These are phyloP conservation scores for Blastobotrys muscicola DNA, from an alignment of 805 yeast genomes.

Conservation along the genomic window DNA sequence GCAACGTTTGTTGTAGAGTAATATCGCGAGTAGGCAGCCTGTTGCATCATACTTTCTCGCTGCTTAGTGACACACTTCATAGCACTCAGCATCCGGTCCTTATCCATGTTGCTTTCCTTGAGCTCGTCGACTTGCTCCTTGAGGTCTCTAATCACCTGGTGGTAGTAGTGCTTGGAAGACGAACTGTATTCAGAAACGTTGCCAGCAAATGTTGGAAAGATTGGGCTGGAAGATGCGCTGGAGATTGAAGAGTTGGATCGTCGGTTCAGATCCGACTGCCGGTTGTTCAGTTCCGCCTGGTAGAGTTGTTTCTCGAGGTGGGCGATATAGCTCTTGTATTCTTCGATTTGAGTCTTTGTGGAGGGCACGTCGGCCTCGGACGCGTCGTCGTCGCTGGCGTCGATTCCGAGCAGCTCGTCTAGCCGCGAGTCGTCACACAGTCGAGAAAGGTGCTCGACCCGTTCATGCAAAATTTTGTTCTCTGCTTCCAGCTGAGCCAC, in stretches of 20 bases:
- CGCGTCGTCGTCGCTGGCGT: constrained; percentile 21
- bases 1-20: constrained; percentile 3
- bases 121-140: constrained; percentile 62
- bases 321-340: constrained; percentile 42
- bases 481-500: constrained; percentile 47
- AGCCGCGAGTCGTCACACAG: constrained; percentile 37
- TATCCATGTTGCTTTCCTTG: constrained; percentile 52
- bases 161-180: constrained; percentile 5
- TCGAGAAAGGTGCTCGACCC: constrained; percentile 59
- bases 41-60: constrained; percentile 30
- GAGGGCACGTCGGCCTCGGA: constrained; percentile 8
- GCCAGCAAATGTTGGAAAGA: constrained; percentile 5
- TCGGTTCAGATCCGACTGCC: constrained; percentile 5
- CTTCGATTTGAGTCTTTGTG: constrained; percentile 24
- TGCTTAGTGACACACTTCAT: constrained; percentile 56
- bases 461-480: constrained; percentile 52
- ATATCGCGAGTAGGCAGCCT: constrained; percentile 13
- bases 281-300: constrained; percentile 13
- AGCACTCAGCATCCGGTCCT: constrained; percentile 71
- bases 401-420: constrained; percentile 45
- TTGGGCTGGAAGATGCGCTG: constrained; percentile 6
- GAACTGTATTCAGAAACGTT: background rate
- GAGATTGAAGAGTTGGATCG: constrained; percentile 12
- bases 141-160: constrained; percentile 42
- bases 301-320: constrained; percentile 50